phyloP scores from a whole-genome alignment of 441 rosid species.

The Melastoma candidum region DNA sequence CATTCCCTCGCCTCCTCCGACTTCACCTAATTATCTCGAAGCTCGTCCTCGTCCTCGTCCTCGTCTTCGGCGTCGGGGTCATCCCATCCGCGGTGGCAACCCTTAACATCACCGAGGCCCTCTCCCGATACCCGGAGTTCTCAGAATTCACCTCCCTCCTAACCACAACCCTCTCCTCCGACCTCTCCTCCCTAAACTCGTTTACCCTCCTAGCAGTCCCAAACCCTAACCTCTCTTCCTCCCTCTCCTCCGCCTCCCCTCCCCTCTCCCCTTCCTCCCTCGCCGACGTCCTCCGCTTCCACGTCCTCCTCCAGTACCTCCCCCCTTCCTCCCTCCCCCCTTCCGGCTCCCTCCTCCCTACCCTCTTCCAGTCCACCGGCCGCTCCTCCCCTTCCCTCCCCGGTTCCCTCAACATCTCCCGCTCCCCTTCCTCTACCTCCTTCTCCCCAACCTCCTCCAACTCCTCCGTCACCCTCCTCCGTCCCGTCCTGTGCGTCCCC shows the following conservation, averaged over 20 bases:
- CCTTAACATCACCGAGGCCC: conserved; percentile 49
- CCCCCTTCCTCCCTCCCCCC: conserved; percentile 58
- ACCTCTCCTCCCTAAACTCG: conserved; percentile 48
- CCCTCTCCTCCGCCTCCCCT: conserved; percentile 41
- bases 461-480: conserved; percentile 52
- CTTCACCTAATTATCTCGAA: no score
- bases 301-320: conserved; percentile 67
- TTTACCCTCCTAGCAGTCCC: conserved; percentile 79
- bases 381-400: conserved; percentile 43
- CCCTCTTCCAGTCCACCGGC: conserved; percentile 70
- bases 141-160: conserved; percentile 64
- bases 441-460: conserved; percentile 16
- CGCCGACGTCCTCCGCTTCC: conserved; percentile 83
- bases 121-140: conserved; percentile 55
- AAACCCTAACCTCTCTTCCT: conserved; percentile 35
- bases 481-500: conserved; percentile 43
- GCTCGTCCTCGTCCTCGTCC: neutral
- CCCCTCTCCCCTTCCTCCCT: conserved; percentile 46
- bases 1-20: no score
- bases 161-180: conserved; percentile 32
- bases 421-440: conserved; percentile 34
- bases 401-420: conserved; percentile 68
- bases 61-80: neutral
- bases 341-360: conserved; percentile 44
- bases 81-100: conserved; percentile 11